These are phyloP conservation scores for Aspergillus sparsus DNA, from an alignment of 495 filamentous ascomycete genomes.

Conservation along the genomic window DNA sequence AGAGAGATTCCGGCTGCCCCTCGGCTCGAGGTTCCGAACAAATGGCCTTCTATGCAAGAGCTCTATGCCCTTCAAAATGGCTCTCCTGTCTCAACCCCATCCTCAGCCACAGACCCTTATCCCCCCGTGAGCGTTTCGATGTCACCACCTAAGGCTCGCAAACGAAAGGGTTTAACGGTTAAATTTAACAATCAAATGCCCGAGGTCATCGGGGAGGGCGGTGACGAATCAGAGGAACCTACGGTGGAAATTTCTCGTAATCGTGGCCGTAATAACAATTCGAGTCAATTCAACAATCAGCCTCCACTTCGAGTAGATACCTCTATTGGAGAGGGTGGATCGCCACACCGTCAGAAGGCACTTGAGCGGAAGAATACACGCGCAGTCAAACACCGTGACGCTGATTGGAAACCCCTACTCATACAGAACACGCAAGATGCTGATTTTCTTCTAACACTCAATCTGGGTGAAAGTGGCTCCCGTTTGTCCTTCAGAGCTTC, in stretches of 20 bases:
- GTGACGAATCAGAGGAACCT: conserved; percentile 74
- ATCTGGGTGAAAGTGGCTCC: conserved; percentile 34
- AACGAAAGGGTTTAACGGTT: conserved; percentile 67
- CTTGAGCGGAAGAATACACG: conserved; percentile 19
- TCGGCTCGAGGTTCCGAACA: conserved; percentile 26
- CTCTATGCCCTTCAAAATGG: conserved; percentile 13
- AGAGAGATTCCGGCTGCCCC: conserved; percentile 23
- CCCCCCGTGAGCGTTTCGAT: conserved; percentile 18
- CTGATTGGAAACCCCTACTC: conserved; percentile 31
- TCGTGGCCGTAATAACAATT: conserved; percentile 37
- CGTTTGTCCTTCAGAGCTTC: conserved; percentile 47
- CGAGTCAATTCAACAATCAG: conserved; percentile 14
- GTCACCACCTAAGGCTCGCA: conserved; percentile 34
- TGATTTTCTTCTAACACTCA: conserved; percentile 43
- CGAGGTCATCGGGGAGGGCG: conserved; percentile 82
- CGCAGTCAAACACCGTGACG: conserved; percentile 20
- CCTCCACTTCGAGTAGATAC: conserved; percentile 42
- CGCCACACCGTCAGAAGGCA: conserved; percentile 11
- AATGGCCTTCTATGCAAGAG: conserved; percentile 32
- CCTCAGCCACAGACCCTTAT: conserved; percentile 22
- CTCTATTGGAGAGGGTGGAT: conserved; percentile 34
- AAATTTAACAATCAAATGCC: conserved; percentile 66
- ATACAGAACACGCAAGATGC: conserved; percentile 37
- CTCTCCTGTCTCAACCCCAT: conserved; percentile 23
- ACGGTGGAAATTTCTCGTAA: conserved; percentile 64